Evolutionary conservation across 2,329 filamentous ascomycete genomes (phyloP).

Genomic region (Cytospora piceicola): DNA sequence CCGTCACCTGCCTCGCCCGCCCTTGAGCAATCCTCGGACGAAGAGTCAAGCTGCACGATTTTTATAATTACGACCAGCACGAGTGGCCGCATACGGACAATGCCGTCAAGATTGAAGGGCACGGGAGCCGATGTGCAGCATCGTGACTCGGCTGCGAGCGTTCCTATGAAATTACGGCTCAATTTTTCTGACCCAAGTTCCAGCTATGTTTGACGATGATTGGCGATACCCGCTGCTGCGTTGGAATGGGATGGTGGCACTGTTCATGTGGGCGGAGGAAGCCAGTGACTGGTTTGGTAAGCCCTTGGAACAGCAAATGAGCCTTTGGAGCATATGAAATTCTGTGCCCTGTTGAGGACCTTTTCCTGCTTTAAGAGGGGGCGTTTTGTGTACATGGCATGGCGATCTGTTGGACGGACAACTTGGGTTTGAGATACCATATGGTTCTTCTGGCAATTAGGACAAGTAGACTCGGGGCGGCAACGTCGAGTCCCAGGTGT

Average conservation of each 20-base stretch:
- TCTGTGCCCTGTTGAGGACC: background rate
- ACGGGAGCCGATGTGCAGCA: background rate
- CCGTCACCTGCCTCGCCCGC: background rate
- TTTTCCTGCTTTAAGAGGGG: background rate
- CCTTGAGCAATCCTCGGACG: background rate
- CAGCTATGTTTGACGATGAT: slow-evolving; percentile 4
- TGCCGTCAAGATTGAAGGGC: background rate
- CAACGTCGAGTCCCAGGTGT: background rate
- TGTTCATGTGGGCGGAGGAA: background rate
- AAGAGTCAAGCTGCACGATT: background rate
- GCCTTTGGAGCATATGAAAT: background rate
- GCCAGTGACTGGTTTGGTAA: background rate
- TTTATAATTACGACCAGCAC: background rate
- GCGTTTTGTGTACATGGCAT: slow-evolving; percentile 16
- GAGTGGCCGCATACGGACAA: background rate
- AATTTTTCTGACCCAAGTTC: slow-evolving; percentile 11
- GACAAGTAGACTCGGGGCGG: slow-evolving; percentile 3
- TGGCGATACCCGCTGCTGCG: background rate
- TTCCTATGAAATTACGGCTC: background rate
- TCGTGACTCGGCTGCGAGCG: background rate
- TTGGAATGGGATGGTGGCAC: background rate
- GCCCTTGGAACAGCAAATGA: background rate
- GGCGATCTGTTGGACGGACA: slow-evolving; percentile 10
- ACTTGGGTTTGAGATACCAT: slow-evolving; percentile 20
- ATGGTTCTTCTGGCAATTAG: slow-evolving; percentile 19